These are phyloP conservation scores for Puccinia sorghi DNA, from an alignment of 1,284 basidiomycete species.

Conservation along the genomic window DNA sequence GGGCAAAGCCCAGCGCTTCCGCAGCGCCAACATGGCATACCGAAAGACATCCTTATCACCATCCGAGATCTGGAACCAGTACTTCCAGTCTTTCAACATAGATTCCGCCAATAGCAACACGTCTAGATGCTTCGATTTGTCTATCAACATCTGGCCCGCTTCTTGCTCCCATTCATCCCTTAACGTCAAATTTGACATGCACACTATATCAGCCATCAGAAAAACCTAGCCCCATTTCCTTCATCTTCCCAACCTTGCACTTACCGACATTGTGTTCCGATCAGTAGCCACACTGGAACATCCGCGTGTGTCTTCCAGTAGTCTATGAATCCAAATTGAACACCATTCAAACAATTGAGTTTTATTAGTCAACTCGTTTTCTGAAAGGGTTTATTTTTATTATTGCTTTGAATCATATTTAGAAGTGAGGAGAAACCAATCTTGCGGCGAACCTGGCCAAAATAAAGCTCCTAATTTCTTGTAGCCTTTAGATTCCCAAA, in stretches of 20 bases:
- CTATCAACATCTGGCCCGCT: conserved; percentile 62
- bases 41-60: conserved; percentile 63
- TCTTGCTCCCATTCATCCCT: conserved; percentile 62
- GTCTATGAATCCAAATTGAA: not conserved
- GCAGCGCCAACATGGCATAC: conserved; percentile 59
- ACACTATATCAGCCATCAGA: not conserved
- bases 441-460: conserved; percentile 60
- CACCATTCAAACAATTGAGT: conserved; percentile 58
- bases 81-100: conserved; percentile 60
- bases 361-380: conserved; percentile 56
- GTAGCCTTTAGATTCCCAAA: conserved; percentile 59
- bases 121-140: conserved; percentile 62
- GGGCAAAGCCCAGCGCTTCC: conserved; percentile 63
- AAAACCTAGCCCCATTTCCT: too few relatives aligned
- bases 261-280: conserved; percentile 61
- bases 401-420: not conserved
- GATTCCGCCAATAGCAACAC: conserved; percentile 59
- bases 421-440: conserved; percentile 55
- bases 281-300: conserved; percentile 61
- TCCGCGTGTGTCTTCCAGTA: conserved; percentile 58
- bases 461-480: conserved; percentile 47
- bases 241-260: not conserved
- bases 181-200: not conserved
- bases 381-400: not conserved
- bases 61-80: conserved; percentile 62